A percentile compares a stretch with the other conserved stretches of the same genome.
Conservation (phyloP, 805 yeast species). For the Kodamaea nitidulidarum region DNA sequence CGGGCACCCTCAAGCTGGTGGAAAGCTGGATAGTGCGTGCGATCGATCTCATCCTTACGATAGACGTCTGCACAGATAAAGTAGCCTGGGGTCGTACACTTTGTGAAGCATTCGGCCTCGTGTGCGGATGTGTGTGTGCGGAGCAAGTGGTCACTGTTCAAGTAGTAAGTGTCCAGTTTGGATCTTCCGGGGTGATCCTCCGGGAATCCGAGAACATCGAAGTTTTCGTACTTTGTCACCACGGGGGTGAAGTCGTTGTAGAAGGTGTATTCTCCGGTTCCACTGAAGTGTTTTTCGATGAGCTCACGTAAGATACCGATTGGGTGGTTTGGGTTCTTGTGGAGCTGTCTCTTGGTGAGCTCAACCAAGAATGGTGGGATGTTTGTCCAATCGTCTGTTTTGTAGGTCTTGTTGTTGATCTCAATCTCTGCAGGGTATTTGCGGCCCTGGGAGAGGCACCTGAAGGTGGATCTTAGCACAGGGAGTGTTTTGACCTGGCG, state of each 20-base stretch:
- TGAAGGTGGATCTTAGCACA: background rate
- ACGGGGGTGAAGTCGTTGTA: conserved; percentile 79
- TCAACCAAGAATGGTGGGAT: conserved; percentile 69
- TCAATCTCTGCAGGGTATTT: conserved; percentile 26
- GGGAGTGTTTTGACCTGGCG: background rate
- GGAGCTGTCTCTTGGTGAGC: conserved; percentile 69
- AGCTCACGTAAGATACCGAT: conserved; percentile 77
- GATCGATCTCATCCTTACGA: conserved; percentile 90
- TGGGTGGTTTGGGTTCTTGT: conserved; percentile 75
- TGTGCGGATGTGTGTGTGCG: conserved; percentile 98
- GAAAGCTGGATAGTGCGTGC: conserved; percentile 95
- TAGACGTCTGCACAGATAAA: conserved; percentile 94
- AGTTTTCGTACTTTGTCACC: conserved; percentile 78
- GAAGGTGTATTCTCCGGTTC: conserved; percentile 62
- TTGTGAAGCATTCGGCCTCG: conserved; percentile 77
- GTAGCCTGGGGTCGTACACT: conserved; percentile 73
- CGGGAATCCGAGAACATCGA: conserved; percentile 90
- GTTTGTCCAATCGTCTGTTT: conserved; percentile 79
- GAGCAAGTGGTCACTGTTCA: conserved; percentile 66
- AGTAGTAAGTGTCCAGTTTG: conserved; percentile 86
- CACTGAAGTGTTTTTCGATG: conserved; percentile 63
- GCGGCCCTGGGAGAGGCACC: conserved; percentile 6
- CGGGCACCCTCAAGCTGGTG: conserved; percentile 98
- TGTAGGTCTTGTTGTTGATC: conserved; percentile 49
- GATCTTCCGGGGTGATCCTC: conserved; percentile 90